Conservation (phyloP, 371 early-diverging fungal species). For the Apophysomyces trapeziformis region DNA sequence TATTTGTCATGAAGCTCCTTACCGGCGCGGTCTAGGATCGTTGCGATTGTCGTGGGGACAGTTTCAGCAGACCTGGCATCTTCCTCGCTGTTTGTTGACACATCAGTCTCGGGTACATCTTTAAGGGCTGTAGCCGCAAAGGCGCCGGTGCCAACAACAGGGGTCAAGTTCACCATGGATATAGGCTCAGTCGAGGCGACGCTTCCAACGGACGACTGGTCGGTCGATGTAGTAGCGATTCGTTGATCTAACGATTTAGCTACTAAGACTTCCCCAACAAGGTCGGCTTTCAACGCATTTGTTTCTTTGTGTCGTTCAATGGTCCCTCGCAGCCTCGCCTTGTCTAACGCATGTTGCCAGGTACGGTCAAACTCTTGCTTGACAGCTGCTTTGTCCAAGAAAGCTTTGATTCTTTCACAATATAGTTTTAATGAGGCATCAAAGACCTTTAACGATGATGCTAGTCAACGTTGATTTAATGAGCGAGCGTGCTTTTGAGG, state of each 20-base stretch:
- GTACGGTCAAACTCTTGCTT: too few relatives aligned
- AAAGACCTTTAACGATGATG: too few relatives aligned
- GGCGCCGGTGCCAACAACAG: neutral
- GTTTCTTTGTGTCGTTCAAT: neutral
- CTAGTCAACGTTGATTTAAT: too few relatives aligned
- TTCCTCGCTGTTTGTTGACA: neutral
- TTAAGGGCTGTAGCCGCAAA: neutral
- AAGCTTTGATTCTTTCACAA: too few relatives aligned
- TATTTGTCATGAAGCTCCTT: neutral
- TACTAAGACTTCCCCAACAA: neutral
- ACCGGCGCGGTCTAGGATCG: conserved; percentile 7
- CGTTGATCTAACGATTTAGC: neutral
- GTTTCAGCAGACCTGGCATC: neutral
- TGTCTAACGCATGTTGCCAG: neutral
- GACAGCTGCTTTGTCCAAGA: too few relatives aligned
- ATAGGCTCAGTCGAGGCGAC: neutral
- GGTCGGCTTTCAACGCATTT: neutral
- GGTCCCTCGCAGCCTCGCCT: neutral
- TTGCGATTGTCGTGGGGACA: neutral
- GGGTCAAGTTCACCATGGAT: neutral
- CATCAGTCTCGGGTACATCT: neutral
- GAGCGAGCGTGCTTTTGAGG: too few relatives aligned
- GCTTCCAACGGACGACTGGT: neutral
- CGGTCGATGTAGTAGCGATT: neutral
- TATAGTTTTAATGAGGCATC: too few relatives aligned